phyloP scores from a whole-genome alignment of 805 yeast genomes.

The Lachancea quebecensis region DNA sequence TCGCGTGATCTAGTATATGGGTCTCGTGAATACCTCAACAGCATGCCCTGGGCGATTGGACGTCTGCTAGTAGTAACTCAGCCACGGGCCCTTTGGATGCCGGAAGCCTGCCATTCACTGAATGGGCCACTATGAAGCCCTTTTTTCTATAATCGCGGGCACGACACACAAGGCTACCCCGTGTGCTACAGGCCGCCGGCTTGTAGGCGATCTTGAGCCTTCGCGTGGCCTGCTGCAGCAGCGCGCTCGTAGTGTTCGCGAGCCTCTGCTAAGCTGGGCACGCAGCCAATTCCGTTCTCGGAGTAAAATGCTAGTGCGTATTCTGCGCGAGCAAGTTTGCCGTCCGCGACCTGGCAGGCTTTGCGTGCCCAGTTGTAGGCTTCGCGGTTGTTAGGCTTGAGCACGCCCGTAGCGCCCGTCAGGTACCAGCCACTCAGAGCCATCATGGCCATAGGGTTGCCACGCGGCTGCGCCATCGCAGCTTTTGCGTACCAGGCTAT shows the following conservation, averaged over 20 bases:
- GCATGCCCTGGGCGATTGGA: no score
- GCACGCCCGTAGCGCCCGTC: constrained; percentile 53
- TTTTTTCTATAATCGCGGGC: no score
- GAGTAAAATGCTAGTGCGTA: constrained; percentile 63
- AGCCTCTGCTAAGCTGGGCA: constrained; percentile 38
- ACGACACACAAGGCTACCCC: no score
- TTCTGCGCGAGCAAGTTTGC: constrained; percentile 55
- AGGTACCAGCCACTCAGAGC: constrained; percentile 74
- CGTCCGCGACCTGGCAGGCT: constrained; percentile 44
- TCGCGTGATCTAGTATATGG: no score
- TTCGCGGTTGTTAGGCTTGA: constrained; percentile 51
- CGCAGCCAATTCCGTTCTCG: constrained; percentile 59
- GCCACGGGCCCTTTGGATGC: no score
- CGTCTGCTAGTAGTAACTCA: no score
- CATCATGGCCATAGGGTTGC: constrained; percentile 61
- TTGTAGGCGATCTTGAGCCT: constrained; percentile 34
- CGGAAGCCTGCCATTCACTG: no score
- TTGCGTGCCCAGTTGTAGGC: constrained; percentile 61
- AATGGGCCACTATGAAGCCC: no score
- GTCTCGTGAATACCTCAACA: no score
- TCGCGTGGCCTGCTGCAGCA: constrained; percentile 53
- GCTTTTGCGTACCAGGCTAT: constrained; percentile 71
- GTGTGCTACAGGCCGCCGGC: not conserved
- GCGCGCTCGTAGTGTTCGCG: constrained; percentile 49
- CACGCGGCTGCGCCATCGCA: constrained; percentile 40